Evolutionary conservation across 352 stramenopile species (phyloP), one percentile per base, ranked within the genome.

Genomic region (Pythium inflatum): DNA sequence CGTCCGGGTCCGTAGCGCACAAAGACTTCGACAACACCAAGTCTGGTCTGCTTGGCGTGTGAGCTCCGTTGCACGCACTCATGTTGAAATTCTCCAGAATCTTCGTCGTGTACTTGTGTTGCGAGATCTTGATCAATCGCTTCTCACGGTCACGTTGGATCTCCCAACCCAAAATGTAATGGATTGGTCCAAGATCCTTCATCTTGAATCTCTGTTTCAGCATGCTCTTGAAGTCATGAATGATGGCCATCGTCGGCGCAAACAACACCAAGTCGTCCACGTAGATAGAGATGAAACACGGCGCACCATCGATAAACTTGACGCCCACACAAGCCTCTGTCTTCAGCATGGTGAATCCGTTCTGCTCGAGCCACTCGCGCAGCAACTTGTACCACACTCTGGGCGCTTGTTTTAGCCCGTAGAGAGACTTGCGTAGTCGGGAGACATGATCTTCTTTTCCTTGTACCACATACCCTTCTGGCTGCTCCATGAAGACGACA

Each of bases 101-200:
- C 22, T 40, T 62, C 1, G 55, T 16, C 9, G 27, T 55, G 48
- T 74, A 77, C 28, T 71, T 73, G 18, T 8, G 25, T 25, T 77
- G 70, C 14, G 30, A 49, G 5, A 76, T 62, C 18, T 64, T 66
- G 3, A 77, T 50, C 33, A 59, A 61, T 1, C 59, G 24, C 25
- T 66, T 34, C 14, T 34, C 1, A 9, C 59, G 22, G 28, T 73
- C 64, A 2, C 56, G 30, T 1, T 40, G 61, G n/a, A 74, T 62
- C 24, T 74, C 65, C 70, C 70, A 74, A 13, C 66, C 59, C 6
- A 77, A 25, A 40, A 74, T 74, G n/a, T 71, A 73, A 16, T 77
- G 55, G 13, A 73, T 31, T 22, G 12, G n/a, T 13, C 65, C 65
- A 3, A 74, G 49, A 24, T 74, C 55, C 24, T 74, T 77, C 70